Conservation (phyloP, 2,329 filamentous ascomycete genomes). For the Polytolypa hystricis region DNA sequence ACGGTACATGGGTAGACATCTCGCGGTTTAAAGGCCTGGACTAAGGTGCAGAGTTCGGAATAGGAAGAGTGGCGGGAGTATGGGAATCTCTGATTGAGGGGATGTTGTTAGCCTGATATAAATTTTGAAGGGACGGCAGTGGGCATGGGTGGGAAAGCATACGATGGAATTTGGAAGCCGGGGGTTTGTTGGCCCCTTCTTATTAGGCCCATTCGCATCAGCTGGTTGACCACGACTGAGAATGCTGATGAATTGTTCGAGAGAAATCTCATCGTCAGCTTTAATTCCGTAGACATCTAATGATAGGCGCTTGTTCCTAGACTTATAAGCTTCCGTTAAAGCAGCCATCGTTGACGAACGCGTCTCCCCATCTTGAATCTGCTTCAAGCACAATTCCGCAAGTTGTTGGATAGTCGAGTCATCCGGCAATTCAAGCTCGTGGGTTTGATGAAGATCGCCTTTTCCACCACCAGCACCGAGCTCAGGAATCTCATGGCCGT, state of each 20-base stretch:
- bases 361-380: slow-evolving; percentile 20
- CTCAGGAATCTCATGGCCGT: slow-evolving; percentile 58
- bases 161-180: neutral
- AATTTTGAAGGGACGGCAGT: slow-evolving; percentile 4
- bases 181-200: neutral
- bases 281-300: slow-evolving; percentile 29
- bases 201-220: neutral
- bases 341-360: slow-evolving; percentile 21
- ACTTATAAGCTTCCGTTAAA: slow-evolving; percentile 22
- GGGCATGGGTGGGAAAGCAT: neutral
- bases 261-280: slow-evolving; percentile 26
- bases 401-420: slow-evolving; percentile 40
- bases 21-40: slow-evolving; percentile 56
- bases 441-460: slow-evolving; percentile 58
- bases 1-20: slow-evolving; percentile 80
- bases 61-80: slow-evolving; percentile 89
- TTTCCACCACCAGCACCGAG: slow-evolving; percentile 68
- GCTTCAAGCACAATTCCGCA: slow-evolving; percentile 39
- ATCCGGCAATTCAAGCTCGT: slow-evolving; percentile 52
- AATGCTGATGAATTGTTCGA: slow-evolving; percentile 25
- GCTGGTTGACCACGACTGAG: slow-evolving; percentile 17
- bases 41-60: slow-evolving; percentile 60
- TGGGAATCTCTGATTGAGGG: slow-evolving; percentile 48
- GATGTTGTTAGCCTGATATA: too few relatives aligned
- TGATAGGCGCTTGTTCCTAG: slow-evolving; percentile 24